phyloP scores from a whole-genome alignment of 768 basidiomycete genomes.

The Lactarius sanguifluus region DNA sequence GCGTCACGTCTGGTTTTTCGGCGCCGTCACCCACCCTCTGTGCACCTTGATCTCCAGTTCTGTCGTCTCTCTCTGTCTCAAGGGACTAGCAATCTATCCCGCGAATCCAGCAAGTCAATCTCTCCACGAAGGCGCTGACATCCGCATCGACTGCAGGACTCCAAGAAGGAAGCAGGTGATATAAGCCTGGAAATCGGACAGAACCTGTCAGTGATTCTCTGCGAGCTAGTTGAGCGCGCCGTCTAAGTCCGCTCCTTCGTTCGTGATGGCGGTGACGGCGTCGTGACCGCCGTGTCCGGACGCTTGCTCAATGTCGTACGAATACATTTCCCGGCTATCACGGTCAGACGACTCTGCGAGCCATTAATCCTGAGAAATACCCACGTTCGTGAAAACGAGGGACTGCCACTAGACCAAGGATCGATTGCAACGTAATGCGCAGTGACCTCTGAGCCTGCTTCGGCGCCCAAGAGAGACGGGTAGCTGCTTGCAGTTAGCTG shows the following conservation, averaged over 20 bases:
- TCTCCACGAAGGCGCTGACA: constrained; percentile 57
- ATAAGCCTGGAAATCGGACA: constrained; percentile 45
- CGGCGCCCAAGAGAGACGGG: constrained; percentile 51
- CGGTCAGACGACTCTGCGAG: constrained; percentile 19
- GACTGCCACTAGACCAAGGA: constrained; percentile 45
- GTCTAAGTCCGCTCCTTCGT: constrained; percentile 55
- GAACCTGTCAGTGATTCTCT: constrained; percentile 51
- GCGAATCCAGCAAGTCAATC: constrained; percentile 57
- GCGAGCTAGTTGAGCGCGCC: constrained; percentile 65
- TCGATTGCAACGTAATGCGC: constrained; percentile 48
- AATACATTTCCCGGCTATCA: constrained; percentile 61
- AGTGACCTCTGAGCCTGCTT: constrained; percentile 56
- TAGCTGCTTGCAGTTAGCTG: constrained; percentile 55
- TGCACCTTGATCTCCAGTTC: constrained; percentile 52
- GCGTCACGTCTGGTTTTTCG: neutral
- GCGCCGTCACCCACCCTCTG: neutral
- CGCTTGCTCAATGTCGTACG: constrained; percentile 74
- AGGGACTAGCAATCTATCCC: constrained; percentile 76
- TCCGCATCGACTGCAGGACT: constrained; percentile 57
- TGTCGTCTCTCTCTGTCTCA: constrained; percentile 57
- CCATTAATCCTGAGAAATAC: constrained; percentile 8
- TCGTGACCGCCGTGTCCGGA: constrained; percentile 64
- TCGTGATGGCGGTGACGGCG: constrained; percentile 71
- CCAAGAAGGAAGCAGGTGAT: constrained; percentile 57
- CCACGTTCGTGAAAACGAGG: constrained; percentile 46